These are phyloP conservation scores for Colletotrichum kahawae DNA, from an alignment of 2,329 filamentous ascomycete genomes.

Conservation along the genomic window DNA sequence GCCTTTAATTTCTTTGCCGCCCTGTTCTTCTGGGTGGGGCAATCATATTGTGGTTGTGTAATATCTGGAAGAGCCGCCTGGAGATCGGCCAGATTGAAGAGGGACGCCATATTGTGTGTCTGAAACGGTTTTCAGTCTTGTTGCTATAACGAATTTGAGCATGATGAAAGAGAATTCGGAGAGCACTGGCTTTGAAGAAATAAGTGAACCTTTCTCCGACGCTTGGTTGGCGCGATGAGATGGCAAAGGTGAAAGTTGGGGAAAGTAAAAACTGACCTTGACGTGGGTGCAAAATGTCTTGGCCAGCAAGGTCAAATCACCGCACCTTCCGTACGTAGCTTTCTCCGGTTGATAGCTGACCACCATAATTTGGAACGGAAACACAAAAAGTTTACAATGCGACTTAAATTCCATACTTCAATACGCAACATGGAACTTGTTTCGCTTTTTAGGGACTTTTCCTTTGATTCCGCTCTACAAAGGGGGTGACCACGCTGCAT, in stretches of 20 bases:
- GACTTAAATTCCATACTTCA: not conserved
- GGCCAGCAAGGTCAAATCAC: not conserved
- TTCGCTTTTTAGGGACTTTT: not conserved
- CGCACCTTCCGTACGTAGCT: not conserved
- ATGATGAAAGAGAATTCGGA: not conserved
- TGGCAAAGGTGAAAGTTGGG: fast-evolving
- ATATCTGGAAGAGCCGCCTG: not conserved
- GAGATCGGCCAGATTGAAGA: not conserved
- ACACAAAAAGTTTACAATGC: not conserved
- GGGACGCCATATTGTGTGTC: not conserved
- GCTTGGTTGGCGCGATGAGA: not conserved
- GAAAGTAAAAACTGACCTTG: not conserved
- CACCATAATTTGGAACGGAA: not conserved
- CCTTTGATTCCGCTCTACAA: not conserved
- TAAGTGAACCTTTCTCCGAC: not conserved
- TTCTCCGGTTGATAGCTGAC: not conserved
- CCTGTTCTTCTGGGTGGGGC: not conserved
- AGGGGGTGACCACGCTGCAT: not conserved
- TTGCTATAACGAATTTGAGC: fast-evolving
- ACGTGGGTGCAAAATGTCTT: not conserved
- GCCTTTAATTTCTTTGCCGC: not conserved
- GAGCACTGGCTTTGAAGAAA: not conserved
- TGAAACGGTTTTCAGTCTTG: fast-evolving
- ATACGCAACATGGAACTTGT: not conserved
- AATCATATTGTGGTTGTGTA: not conserved